These are phyloP conservation scores for Dorcoceras hygrometricum DNA, from an alignment of 257 asterid genomes.

Conservation along the genomic window DNA sequence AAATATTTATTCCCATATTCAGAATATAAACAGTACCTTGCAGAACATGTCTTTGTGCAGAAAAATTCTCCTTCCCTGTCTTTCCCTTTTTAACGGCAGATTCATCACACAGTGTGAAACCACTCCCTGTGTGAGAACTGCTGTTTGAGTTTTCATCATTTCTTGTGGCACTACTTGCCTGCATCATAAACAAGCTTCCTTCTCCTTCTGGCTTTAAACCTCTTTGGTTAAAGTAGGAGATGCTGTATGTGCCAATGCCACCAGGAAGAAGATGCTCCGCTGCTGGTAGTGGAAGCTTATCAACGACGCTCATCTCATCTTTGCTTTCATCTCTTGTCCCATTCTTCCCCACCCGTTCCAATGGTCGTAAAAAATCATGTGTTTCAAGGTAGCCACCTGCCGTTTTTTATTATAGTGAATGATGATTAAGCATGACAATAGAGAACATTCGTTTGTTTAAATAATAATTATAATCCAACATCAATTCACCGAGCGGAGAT, in stretches of 20 bases:
- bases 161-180: slow-evolving; percentile 50
- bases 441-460: no score
- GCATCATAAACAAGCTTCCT: slow-evolving; percentile 40
- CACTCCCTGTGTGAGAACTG: slow-evolving; percentile 70
- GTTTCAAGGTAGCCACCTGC: slow-evolving; percentile 73
- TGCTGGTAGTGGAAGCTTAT: slow-evolving; percentile 47
- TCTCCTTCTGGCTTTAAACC: slow-evolving; percentile 54
- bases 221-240: slow-evolving; percentile 63
- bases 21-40: slow-evolving; percentile 45
- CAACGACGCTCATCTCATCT: slow-evolving; percentile 36
- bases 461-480: no score
- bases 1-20: not conserved
- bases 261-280: slow-evolving; percentile 75
- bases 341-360: slow-evolving; percentile 61
- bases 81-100: slow-evolving; percentile 77
- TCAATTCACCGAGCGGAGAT: no score
- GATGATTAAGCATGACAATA: not conserved
- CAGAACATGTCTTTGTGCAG: slow-evolving; percentile 44
- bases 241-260: slow-evolving; percentile 78
- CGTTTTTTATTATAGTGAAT: not conserved
- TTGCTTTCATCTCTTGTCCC: slow-evolving; percentile 47
- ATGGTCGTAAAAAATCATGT: slow-evolving; percentile 86
- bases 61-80: slow-evolving; percentile 98
- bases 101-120: slow-evolving; percentile 86
- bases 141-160: slow-evolving; percentile 64